Percentiles rank a stretch among this genome's conserved stretches.
phyloP scores from a whole-genome alignment of 148 eudicot genomes.

The Fagopyrum esculentum region DNA sequence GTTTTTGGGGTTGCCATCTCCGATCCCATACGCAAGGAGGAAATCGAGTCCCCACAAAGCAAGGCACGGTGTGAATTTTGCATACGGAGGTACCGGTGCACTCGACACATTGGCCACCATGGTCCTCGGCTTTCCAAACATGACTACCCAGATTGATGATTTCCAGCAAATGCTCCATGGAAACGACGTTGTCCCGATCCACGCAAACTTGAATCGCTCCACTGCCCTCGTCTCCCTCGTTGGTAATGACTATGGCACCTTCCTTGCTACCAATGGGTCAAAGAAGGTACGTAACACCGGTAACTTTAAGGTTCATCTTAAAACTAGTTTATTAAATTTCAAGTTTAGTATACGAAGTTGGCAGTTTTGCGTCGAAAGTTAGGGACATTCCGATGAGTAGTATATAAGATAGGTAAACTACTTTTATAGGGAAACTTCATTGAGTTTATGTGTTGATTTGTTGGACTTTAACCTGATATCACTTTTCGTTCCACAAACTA shows the following conservation, averaged over 20 bases:
- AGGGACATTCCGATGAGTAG: too few species aligned
- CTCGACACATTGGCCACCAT: conserved; percentile 18
- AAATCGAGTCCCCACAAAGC: conserved; percentile 2
- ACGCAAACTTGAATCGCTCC: not conserved
- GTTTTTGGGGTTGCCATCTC: conserved; percentile 19
- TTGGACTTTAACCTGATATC: too few species aligned
- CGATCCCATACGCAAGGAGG: conserved; percentile 19
- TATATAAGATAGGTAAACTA: too few species aligned
- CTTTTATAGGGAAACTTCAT: too few species aligned
- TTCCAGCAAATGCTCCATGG: not conserved
- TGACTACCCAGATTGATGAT: conserved; percentile 25
- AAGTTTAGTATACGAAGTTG: too few species aligned
- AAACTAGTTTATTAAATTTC: too few species aligned
- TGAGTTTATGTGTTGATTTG: too few species aligned
- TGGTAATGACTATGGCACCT: conserved; percentile 6
- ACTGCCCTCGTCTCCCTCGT: not conserved
- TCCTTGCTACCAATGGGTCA: not conserved
- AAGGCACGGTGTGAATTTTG: conserved; percentile 23
- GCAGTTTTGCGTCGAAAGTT: too few species aligned
- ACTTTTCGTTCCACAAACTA: too few species aligned
- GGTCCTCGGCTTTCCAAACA: conserved; percentile 18
- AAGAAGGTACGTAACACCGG: too few species aligned
- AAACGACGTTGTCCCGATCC: not conserved
- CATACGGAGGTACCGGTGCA: conserved; percentile 32
- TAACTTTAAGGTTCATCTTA: too few species aligned